A percentile compares a stretch with the other conserved stretches of the same genome.
Conservation (phyloP, 2,329 filamentous ascomycete species). For the Dactylellina drechsleri region DNA sequence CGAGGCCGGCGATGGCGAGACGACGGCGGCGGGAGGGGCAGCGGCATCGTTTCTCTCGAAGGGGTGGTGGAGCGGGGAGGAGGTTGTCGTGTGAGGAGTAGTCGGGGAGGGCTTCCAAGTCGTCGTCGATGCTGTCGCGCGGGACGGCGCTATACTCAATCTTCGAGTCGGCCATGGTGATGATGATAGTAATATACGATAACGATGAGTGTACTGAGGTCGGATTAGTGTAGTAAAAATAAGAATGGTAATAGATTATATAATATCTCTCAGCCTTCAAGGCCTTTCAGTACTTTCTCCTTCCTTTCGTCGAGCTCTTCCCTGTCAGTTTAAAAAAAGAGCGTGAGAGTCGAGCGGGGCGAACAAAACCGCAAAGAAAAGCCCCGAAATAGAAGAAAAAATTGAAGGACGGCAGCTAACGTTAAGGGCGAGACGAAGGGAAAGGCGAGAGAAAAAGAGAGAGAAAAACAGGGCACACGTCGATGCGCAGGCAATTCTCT, state of each 20-base stretch:
- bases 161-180: constrained; percentile 21
- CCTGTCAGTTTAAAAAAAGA: constrained; percentile 19
- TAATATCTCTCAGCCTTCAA: constrained; percentile 38
- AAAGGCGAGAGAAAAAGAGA: background rate
- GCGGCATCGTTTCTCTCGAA: background rate
- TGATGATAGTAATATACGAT: background rate
- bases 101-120: constrained; percentile 43
- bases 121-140: constrained; percentile 22
- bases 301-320: background rate
- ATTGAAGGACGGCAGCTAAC: constrained; percentile 6
- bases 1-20: constrained; percentile 11
- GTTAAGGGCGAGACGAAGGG: constrained; percentile 11
- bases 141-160: constrained; percentile 23
- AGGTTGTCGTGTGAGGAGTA: constrained; percentile 15
- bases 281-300: constrained; percentile 3
- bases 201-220: background rate
- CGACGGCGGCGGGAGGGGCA: constrained; percentile 2
- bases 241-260: constrained; percentile 1
- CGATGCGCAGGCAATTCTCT: constrained; percentile 43
- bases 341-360: constrained; percentile 29
- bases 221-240: background rate
- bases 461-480: constrained; percentile 29
- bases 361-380: constrained; percentile 22
- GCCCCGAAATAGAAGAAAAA: too few relatives aligned
- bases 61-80: too few relatives aligned